Evolutionary conservation across 768 basidiomycete species (phyloP), one percentile per base, ranked within the genome.

Genomic region (Serendipita vermifera): DNA sequence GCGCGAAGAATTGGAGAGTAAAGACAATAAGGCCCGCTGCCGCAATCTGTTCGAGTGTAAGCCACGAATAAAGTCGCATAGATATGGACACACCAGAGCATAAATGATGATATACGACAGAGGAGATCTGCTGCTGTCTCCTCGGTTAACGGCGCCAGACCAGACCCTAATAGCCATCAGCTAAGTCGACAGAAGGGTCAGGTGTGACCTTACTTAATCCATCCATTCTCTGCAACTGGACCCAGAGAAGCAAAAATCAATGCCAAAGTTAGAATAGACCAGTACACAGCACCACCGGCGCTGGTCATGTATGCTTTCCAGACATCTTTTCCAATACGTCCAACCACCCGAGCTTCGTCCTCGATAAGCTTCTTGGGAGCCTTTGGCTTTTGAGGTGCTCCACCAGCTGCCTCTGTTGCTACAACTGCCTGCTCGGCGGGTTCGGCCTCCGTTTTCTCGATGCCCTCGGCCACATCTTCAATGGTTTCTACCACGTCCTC

Each of bases 361-460:
- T 94, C 90, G 4, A 93, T 72, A 41, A 93, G 75, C 65, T 92
- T 93, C 33, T 88, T 75, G 0, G 90, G 85, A 1, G 74, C 64
- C 63, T 81, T 85, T 65, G 75, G 78, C 56, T 69, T 67, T 58
- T 68, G 65, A 9, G 57, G 29, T 1, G 51, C 17, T 33, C 14
- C 38, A 1, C 48, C 7, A 32, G 58, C 24, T 59, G 63, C 48
- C 59, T 63, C 22, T 22, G 57, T 33, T 57, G 41, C 24, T 60
- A 64, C 29, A 54, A 43, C 27, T 61, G 64, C 15, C 0, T 62
- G 61, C 13, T 64, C 66, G 5, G 51, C 60, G 57, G 63, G 61
- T 3, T 38, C 43, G 29, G 60, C 57, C 54, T 43, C 60, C 7
- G 54, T 32, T 17, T 63, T 40, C 17, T 53, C 55, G 36, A 60